Evolutionary conservation across 2,329 filamentous ascomycete genomes (phyloP).

Genomic region (Myotisia sp.): DNA sequence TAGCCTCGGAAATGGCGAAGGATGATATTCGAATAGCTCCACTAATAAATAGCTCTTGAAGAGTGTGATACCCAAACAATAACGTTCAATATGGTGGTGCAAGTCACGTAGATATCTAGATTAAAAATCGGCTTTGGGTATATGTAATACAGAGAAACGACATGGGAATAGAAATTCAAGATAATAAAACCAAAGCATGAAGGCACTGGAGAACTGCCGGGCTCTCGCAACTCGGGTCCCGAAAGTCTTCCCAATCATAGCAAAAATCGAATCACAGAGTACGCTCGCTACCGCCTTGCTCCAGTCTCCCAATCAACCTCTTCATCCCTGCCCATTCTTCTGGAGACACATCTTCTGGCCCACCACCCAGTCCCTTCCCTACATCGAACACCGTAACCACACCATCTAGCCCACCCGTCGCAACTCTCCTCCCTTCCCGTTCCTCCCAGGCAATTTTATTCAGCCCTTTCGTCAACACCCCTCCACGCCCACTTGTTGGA

Average conservation of each 20-base stretch:
- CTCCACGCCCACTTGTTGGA: slow-evolving; percentile 47
- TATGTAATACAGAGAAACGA: slow-evolving; percentile 2
- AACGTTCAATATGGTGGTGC: too few relatives aligned
- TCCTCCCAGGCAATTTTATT: slow-evolving; percentile 94
- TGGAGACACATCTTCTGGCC: slow-evolving; percentile 64
- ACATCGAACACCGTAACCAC: slow-evolving; percentile 89
- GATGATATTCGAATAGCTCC: too few relatives aligned
- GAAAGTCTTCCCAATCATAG: not conserved
- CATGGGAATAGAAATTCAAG: not conserved
- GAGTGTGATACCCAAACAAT: too few relatives aligned
- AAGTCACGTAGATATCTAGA: too few relatives aligned
- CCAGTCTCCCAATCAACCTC: slow-evolving; percentile 66
- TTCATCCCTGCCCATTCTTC: slow-evolving; percentile 94
- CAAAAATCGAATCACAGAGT: not conserved
- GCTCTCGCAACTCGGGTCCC: not conserved
- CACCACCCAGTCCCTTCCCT: slow-evolving; percentile 53
- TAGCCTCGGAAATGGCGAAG: too few relatives aligned
- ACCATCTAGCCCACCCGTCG: slow-evolving; percentile 83
- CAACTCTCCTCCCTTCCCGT: slow-evolving; percentile 70
- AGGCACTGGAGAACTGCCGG: not conserved
- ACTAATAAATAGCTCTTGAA: too few relatives aligned
- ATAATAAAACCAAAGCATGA: not conserved
- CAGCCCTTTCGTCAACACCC: slow-evolving; percentile 66
- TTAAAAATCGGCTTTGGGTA: too few relatives aligned
- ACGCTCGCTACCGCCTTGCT: slow-evolving; percentile 33